Conservation (phyloP, 129 eudicot genomes). For the Deinandra increscens region DNA sequence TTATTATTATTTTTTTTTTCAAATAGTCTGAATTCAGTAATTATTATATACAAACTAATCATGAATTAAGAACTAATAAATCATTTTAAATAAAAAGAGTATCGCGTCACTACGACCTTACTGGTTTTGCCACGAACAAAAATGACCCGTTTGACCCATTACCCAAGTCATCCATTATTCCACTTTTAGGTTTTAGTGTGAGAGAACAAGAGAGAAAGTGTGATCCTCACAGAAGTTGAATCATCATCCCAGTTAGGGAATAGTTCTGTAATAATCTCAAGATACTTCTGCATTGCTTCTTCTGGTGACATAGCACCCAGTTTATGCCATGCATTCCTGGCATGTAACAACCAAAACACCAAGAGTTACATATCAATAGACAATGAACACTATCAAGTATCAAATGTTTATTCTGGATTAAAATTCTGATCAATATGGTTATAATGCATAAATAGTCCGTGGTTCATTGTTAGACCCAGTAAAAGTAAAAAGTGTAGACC, state of each 20-base stretch:
- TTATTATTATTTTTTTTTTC: no score
- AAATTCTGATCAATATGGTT: background rate
- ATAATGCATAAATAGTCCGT: no score
- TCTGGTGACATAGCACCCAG: conserved; percentile 86
- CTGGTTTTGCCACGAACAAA: background rate
- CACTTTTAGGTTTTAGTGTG: conserved; percentile 1
- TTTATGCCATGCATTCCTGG: conserved; percentile 92
- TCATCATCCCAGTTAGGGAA: conserved; percentile 77
- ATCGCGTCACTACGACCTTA: background rate
- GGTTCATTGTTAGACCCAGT: no score
- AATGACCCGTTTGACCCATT: background rate
- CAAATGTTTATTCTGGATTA: background rate
- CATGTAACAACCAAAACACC: background rate
- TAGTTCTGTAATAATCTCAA: conserved; percentile 64
- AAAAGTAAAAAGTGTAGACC: no score
- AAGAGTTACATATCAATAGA: background rate
- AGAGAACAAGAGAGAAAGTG: conserved; percentile 3
- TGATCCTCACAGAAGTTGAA: conserved; percentile 50
- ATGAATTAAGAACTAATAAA: background rate
- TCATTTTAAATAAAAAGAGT: background rate
- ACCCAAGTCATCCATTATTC: conserved; percentile 4
- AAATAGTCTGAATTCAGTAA: background rate
- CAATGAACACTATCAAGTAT: background rate
- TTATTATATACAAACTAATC: background rate
- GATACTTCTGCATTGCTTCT: conserved; percentile 91